phyloP scores from a whole-genome alignment of 2,329 filamentous ascomycete genomes.

The Davidsoniella virescens region DNA sequence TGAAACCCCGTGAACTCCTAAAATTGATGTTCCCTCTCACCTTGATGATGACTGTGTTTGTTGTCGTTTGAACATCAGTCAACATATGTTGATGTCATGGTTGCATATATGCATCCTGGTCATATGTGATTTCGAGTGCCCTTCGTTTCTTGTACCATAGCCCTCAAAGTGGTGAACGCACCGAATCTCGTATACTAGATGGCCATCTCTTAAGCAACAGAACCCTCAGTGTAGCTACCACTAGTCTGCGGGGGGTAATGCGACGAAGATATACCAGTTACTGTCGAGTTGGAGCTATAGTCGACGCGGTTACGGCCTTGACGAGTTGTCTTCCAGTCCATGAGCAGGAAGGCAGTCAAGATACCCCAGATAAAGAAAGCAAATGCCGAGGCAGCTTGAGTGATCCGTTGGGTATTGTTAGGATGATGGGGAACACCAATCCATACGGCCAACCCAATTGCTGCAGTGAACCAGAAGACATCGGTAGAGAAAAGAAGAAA shows the following conservation, averaged over 20 bases:
- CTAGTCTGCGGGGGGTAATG: not conserved
- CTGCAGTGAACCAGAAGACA: slow-evolving; percentile 81
- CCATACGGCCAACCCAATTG: slow-evolving; percentile 57
- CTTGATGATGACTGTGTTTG: too few species aligned
- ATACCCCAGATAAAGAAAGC: slow-evolving; percentile 43
- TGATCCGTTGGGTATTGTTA: slow-evolving; percentile 30
- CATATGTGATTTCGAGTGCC: too few species aligned
- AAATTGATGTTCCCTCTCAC: too few species aligned
- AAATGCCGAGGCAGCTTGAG: slow-evolving; percentile 49
- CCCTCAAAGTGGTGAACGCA: too few species aligned
- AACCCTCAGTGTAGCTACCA: slow-evolving; percentile 3
- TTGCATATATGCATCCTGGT: too few species aligned
- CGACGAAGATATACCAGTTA: slow-evolving; percentile 4
- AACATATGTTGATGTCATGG: too few species aligned
- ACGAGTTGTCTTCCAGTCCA: slow-evolving; percentile 8
- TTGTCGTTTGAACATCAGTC: too few species aligned
- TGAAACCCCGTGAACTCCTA: too few species aligned
- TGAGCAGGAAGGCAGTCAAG: slow-evolving; percentile 6
- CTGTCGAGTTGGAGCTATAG: slow-evolving; percentile 5
- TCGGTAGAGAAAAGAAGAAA: slow-evolving; percentile 55
- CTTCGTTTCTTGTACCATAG: too few species aligned
- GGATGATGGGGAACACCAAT: slow-evolving; percentile 40
- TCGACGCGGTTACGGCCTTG: not conserved
- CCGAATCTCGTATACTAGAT: too few species aligned
- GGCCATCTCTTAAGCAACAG: not conserved